Evolutionary conservation across 192 early-diverging fungal species (phyloP).

Genomic region (Coemansia sp.): DNA sequence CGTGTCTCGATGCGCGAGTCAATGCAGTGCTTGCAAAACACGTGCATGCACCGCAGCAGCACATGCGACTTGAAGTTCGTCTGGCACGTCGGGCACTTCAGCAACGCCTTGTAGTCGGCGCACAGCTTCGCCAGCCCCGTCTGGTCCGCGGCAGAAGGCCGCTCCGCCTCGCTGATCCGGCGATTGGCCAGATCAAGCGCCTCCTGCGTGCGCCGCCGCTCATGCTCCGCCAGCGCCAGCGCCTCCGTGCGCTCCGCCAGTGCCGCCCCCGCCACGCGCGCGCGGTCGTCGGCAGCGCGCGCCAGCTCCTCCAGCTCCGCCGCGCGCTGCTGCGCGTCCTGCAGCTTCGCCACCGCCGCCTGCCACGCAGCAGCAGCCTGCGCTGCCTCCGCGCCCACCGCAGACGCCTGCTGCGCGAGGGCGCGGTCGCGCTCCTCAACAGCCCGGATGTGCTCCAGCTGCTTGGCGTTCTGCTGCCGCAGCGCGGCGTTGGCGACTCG

Average conservation of each 20-base stretch:
- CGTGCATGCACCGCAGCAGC: slow-evolving; percentile 90
- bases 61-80: slow-evolving; percentile 83
- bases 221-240: slow-evolving; percentile 60
- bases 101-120: slow-evolving; percentile 68
- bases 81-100: slow-evolving; percentile 90
- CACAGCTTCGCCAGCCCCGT: slow-evolving; percentile 53
- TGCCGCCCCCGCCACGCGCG: slow-evolving; percentile 52
- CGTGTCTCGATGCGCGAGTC: slow-evolving; percentile 82
- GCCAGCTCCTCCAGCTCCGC: slow-evolving; percentile 62
- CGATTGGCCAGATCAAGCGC: slow-evolving; percentile 67
- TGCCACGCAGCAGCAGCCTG: slow-evolving; percentile 56
- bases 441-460: slow-evolving; percentile 78
- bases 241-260: slow-evolving; percentile 66
- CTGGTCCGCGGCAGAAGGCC: slow-evolving; percentile 26
- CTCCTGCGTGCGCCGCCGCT: slow-evolving; percentile 61
- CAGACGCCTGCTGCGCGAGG: slow-evolving; percentile 64
- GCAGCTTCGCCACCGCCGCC: slow-evolving; percentile 59
- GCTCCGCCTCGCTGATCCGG: slow-evolving; percentile 62
- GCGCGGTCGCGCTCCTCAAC: slow-evolving; percentile 79
- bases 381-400: slow-evolving; percentile 66
- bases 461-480: slow-evolving; percentile 76
- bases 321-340: slow-evolving; percentile 61
- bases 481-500: slow-evolving; percentile 66
- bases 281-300: slow-evolving; percentile 21
- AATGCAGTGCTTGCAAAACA: slow-evolving; percentile 93